These are phyloP conservation scores for Cercospora sp. DNA, from an alignment of 2,329 filamentous ascomycete genomes.

Conservation along the genomic window DNA sequence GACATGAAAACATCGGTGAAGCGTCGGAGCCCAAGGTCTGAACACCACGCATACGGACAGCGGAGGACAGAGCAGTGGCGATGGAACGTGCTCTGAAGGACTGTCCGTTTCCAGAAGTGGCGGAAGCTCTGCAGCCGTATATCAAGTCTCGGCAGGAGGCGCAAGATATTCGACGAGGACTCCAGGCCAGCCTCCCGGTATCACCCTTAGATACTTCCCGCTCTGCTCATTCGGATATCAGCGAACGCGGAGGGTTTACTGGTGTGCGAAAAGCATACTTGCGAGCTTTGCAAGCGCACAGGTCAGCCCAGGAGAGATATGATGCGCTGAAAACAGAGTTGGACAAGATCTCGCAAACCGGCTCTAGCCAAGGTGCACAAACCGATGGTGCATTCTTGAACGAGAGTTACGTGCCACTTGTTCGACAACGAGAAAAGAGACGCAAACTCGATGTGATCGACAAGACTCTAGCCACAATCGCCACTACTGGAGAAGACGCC, in stretches of 20 bases:
- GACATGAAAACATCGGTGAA: not conserved
- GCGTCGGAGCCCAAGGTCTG: not conserved
- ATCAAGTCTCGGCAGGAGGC: constrained; percentile 36
- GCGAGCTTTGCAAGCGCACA: constrained; percentile 35
- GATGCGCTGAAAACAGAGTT: constrained; percentile 36
- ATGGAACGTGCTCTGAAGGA: constrained; percentile 4
- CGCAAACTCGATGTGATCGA: constrained; percentile 34
- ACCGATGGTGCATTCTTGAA: constrained; percentile 15
- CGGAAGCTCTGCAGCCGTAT: constrained; percentile 33
- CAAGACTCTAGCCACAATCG: constrained; percentile 26
- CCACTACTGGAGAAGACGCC: constrained; percentile 20
- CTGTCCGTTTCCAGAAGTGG: constrained; percentile 35
- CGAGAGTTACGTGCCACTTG: constrained; percentile 29
- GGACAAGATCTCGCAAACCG: constrained; percentile 19
- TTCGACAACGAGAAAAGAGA: constrained; percentile 33
- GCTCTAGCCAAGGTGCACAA: not conserved
- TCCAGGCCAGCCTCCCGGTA: constrained; percentile 32
- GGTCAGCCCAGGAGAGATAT: constrained; percentile 33
- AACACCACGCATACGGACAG: not conserved
- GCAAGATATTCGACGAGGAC: constrained; percentile 29
- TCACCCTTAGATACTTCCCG: constrained; percentile 18
- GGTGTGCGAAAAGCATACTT: constrained; percentile 38
- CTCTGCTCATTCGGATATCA: constrained; percentile 1
- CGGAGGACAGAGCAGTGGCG: not conserved
- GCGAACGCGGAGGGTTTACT: constrained; percentile 24